These are phyloP conservation scores for Triticum monococcum DNA, from an alignment of 176 grass and related monocot species.

Conservation along the genomic window DNA sequence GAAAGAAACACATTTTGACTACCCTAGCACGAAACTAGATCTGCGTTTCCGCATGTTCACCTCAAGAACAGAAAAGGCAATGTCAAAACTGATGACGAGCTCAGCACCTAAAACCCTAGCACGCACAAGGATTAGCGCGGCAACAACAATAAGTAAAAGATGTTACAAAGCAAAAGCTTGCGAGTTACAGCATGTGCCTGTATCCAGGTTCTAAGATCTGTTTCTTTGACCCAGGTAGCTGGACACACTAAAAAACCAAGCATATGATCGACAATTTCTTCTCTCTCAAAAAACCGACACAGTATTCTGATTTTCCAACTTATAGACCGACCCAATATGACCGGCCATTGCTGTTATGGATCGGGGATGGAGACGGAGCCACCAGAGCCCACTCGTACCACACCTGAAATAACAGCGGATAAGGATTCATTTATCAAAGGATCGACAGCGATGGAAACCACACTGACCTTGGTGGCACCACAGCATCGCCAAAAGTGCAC, in stretches of 20 bases:
- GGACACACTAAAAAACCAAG: background rate
- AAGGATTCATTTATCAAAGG: background rate
- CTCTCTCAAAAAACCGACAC: background rate
- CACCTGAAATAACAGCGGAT: slow-evolving; percentile 44
- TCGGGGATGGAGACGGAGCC: slow-evolving; percentile 55
- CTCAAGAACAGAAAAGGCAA: background rate
- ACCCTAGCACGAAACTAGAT: background rate
- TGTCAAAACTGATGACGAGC: background rate
- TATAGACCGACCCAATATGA: slow-evolving; percentile 96
- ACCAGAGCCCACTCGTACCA: slow-evolving; percentile 97
- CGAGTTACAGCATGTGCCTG: background rate
- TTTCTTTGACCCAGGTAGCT: background rate
- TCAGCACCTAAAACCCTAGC: background rate
- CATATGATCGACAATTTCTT: background rate
- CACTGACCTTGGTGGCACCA: slow-evolving; percentile 63
- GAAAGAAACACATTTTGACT: background rate
- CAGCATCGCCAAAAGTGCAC: slow-evolving; percentile 96
- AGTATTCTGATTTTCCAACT: background rate
- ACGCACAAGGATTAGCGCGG: background rate
- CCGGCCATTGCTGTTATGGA: slow-evolving; percentile 92
- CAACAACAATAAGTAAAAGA: background rate
- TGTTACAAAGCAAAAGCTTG: background rate
- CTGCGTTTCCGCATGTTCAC: background rate
- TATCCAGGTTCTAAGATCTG: background rate
- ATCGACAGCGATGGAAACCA: background rate